Conservation (phyloP, 2,329 filamentous ascomycete species). For the Aspergillus flavus region DNA sequence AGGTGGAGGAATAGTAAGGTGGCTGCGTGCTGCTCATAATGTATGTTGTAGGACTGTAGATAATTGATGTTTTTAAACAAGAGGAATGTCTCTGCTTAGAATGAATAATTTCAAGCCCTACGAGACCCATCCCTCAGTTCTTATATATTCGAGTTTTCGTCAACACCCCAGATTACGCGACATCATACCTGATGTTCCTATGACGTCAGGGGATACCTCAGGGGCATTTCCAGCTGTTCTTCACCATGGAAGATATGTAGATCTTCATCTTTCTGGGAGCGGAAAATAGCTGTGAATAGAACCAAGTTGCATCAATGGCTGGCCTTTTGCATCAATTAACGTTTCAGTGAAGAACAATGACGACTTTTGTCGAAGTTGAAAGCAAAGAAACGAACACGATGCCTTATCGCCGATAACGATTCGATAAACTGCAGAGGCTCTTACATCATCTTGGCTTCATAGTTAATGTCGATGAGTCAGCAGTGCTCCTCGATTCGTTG, state of each 20-base stretch:
- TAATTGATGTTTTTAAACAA: not conserved
- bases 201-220: not conserved
- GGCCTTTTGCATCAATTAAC: not conserved
- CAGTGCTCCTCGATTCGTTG: not conserved
- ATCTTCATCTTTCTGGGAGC: not conserved
- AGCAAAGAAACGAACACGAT: not conserved
- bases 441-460: slow-evolving; percentile 1
- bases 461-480: not conserved
- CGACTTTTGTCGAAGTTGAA: not conserved
- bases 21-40: slow-evolving; percentile 21
- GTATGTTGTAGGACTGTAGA: not conserved
- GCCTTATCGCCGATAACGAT: not conserved
- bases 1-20: slow-evolving; percentile 19
- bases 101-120: not conserved
- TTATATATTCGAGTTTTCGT: not conserved
- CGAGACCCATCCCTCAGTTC: not conserved
- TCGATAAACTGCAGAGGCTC: not conserved
- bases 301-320: not conserved
- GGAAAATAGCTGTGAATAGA: not conserved
- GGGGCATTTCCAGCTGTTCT: not conserved
- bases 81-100: not conserved
- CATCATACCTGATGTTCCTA: slow-evolving; percentile 7
- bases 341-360: not conserved
- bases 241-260: not conserved
- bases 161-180: not conserved